phyloP scores from a whole-genome alignment of 108 stramenopile genomes.

The Skeletonema costatum region DNA sequence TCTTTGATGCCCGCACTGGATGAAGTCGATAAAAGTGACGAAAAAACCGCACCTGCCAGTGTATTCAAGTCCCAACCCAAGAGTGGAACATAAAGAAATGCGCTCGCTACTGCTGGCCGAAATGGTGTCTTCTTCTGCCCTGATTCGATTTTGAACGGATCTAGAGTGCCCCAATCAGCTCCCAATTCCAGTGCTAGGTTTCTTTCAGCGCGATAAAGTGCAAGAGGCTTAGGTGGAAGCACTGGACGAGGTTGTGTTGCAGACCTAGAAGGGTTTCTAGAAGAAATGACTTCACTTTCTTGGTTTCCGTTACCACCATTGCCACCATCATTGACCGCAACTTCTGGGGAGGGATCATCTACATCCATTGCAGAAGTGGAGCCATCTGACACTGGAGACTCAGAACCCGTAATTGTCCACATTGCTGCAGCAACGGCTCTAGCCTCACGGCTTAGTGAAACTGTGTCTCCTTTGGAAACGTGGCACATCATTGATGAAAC shows the following conservation, averaged over 20 bases:
- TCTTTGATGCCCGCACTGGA: slow-evolving; percentile 50
- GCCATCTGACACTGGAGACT: slow-evolving; percentile 12
- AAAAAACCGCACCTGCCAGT: slow-evolving; percentile 81
- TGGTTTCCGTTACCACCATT: slow-evolving; percentile 7
- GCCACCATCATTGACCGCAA: slow-evolving; percentile 47
- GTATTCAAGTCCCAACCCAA: slow-evolving; percentile 90
- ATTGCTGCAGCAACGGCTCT: slow-evolving; percentile 80
- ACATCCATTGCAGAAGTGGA: slow-evolving; percentile 9
- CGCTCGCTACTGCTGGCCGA: slow-evolving; percentile 78
- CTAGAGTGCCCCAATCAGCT: slow-evolving; percentile 71
- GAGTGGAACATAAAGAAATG: slow-evolving; percentile 81
- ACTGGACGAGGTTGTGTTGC: slow-evolving; percentile 13
- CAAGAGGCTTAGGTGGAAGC: slow-evolving; percentile 44
- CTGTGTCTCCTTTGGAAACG: slow-evolving; percentile 78
- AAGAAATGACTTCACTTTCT: slow-evolving; percentile 27
- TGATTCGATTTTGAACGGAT: slow-evolving; percentile 49
- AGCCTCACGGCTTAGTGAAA: slow-evolving; percentile 78
- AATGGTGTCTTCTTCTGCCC: slow-evolving; percentile 47
- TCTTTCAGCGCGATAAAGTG: slow-evolving; percentile 31
- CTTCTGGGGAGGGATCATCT: slow-evolving; percentile 60
- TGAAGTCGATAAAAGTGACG: slow-evolving; percentile 53
- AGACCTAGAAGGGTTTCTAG: background rate
- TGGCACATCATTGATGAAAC: slow-evolving; percentile 78
- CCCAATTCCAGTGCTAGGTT: slow-evolving; percentile 31
- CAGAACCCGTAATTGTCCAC: slow-evolving; percentile 78